A percentile compares a stretch with the other conserved stretches of the same genome.
Conservation (phyloP, 163 green algal species). For the Scenedesmus sp. region DNA sequence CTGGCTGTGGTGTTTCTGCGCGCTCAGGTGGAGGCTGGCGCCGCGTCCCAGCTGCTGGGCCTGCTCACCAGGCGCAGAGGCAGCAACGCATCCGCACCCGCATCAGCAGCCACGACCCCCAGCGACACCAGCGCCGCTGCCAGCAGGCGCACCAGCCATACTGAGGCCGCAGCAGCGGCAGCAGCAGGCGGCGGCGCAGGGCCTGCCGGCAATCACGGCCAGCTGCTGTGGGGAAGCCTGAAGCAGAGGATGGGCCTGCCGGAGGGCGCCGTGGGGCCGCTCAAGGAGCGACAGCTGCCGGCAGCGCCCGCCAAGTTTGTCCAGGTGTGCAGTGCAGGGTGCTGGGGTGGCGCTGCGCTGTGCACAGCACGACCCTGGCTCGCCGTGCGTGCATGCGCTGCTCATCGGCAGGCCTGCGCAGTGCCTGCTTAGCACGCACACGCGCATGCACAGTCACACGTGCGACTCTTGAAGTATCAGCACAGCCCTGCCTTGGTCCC, state of each 20-base stretch:
- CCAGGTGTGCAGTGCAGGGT: no score
- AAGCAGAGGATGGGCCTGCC: conserved; percentile 51
- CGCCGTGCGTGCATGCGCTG: no score
- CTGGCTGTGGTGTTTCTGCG: background rate
- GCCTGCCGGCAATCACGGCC: background rate
- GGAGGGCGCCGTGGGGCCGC: background rate
- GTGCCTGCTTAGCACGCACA: no score
- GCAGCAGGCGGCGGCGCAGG: background rate
- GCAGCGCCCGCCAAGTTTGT: conserved; percentile 18
- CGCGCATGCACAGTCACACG: no score
- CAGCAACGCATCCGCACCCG: background rate
- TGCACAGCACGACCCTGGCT: no score
- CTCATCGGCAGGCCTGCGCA: no score
- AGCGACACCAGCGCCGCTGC: background rate
- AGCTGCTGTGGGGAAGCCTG: conserved; percentile 18
- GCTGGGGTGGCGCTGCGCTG: no score
- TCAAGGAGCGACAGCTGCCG: conserved; percentile 33
- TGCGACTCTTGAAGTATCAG: background rate
- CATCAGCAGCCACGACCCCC: background rate
- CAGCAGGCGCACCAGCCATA: conserved; percentile 24
- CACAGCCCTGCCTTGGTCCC: background rate
- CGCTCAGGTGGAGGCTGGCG: conserved; percentile 21
- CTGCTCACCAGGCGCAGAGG: conserved; percentile 36
- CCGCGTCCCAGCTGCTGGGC: conserved; percentile 46
- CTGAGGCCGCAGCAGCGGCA: background rate